Base-by-base conservation (phyloP, 306 rosid genomes). In the Trifolium dubium region DNA sequence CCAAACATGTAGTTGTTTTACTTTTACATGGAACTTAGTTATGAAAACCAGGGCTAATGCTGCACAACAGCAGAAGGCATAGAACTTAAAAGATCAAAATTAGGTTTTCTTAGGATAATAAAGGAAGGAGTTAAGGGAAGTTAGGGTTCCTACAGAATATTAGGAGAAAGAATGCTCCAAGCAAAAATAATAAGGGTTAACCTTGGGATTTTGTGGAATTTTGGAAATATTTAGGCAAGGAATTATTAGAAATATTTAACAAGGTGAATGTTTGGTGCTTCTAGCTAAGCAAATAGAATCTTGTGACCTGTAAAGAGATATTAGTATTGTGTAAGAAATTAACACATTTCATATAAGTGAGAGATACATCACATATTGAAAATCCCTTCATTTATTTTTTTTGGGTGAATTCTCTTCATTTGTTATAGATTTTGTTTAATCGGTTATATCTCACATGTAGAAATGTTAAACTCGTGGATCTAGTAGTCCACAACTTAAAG, bases 1-100 rank as follows among this genome's bases (percentile, higher is more conserved):
- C 19, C 28, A 58, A 65, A 44, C 31, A 2, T n/a, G 12, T 30
- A 44, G 72, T 35, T 69, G 71, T 70, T 79, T 55, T 71, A 30
- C 62, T 70, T 79, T 55, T 71, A 30, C 62, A 62, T 18, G 55
- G 19, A 72, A 63, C 23, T 11, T 72, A 64, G 43, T 53, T 77
- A 78, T 69, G 63, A 37, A 53, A 79, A 60, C 62, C 31, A 49
- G 31, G 67, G 62, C 50, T 68, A 31, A 29, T 68, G 60, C 59
- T 18, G 44, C 61, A 51, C 18, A 62, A 28, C 15, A 61, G 66
- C 14, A 59, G 65, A 59, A 67, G 46, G 49, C 66, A 31, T 44
- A 29, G 34, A 30, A 51, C 29, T 39, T 39, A 50, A 60, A 70
- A 50, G 50, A 14, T 54, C 34, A 72, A 72, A 54, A 35, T 55